Evolutionary conservation across 768 basidiomycete genomes (phyloP).

Genomic region (Boletus sp.): DNA sequence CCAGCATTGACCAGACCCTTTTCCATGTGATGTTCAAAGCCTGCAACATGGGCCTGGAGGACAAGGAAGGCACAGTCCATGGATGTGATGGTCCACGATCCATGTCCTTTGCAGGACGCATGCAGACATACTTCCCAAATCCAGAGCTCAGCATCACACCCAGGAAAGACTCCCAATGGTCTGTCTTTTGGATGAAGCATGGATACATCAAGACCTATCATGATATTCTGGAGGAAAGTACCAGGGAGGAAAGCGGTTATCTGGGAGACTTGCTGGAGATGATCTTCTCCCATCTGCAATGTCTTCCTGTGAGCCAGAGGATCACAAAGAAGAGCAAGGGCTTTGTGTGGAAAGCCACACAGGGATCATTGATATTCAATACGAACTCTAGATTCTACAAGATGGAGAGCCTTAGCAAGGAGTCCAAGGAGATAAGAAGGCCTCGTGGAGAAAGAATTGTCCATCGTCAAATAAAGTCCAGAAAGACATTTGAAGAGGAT

Average conservation of each 20-base stretch:
- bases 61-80: not conserved
- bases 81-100: not conserved
- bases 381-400: not conserved
- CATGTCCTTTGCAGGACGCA: not conserved
- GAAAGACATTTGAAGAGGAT: not conserved
- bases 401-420: not conserved
- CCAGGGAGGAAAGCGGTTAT: not conserved
- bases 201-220: not conserved
- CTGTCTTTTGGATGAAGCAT: not conserved
- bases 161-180: not conserved
- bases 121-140: not conserved
- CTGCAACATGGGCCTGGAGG: not conserved
- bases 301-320: not conserved
- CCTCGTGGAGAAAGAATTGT: not conserved
- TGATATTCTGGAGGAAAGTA: not conserved
- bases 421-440: not conserved
- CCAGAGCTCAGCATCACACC: fast-evolving
- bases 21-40: not conserved
- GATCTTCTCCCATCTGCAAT: not conserved
- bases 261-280: not conserved
- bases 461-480: not conserved
- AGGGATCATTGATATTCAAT: not conserved
- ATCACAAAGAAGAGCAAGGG: not conserved
- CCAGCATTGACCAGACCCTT: not conserved
- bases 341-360: not conserved